Evolutionary conservation across 495 filamentous ascomycete genomes (phyloP), one percentile per base, ranked within the genome.

Genomic region (Thozetella sp.): DNA sequence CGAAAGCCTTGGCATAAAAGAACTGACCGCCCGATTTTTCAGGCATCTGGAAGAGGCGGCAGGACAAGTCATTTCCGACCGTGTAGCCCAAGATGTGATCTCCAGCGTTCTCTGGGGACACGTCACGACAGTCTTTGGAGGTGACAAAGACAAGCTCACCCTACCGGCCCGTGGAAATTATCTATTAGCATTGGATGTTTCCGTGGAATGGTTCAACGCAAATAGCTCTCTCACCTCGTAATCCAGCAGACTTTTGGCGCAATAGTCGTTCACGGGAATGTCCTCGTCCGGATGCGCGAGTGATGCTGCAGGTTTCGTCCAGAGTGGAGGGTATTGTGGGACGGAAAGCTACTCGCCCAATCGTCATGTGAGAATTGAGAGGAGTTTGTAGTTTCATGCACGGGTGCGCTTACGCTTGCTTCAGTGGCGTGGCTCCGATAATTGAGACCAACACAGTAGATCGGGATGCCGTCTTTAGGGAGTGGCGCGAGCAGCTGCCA

Each of bases 11-110:
- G 10, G 77, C 76, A 58, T 71, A 80, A 54, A 67, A 71, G 63
- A 72, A 77, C 57, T 81, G 77, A 4, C 74, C 73, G 19, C 77
- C 78, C 12, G 63, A 56, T 45, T 66, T 64, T 22, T 70, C 58
- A 22, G 73, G 72, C 20, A 73, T 53, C 58, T 82, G 79, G 60
- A 67, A 77, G 24, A 67, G 62, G 1, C 79, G 75, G 19, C 73
- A 74, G 25, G 76, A 75, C 22, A 82, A 59, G 60, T 82, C 79
- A 67, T 80, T 80, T 58, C 77, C 77, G 40, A 71, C 61, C 0
- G 79, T 80, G 62, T 81, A 81, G 51, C 75, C 79, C 12, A 79
- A 68, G 57, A 81, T 72, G 63, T 77, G 76, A 37, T 57, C 56
- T 1, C 54, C 50, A 13, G 72, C 73, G 53, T 75, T 54, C 20